Evolutionary conservation across 495 filamentous ascomycete species (phyloP).

Genomic region (Opeltia flavorubescens): DNA sequence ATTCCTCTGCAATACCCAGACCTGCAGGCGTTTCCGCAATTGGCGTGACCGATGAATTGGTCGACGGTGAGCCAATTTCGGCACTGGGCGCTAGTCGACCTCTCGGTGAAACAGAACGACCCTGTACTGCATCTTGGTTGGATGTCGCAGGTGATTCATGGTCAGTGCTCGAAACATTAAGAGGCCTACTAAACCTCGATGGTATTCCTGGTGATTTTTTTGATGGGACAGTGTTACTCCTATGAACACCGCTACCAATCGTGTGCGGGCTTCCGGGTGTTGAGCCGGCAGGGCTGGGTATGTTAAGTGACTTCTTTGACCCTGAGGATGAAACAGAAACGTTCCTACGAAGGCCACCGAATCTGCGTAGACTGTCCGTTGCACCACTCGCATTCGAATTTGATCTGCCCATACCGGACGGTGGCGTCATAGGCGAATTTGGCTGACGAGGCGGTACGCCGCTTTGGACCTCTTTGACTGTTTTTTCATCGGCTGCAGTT

Average conservation of each 20-base stretch:
- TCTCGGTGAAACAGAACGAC: slow-evolving; percentile 6
- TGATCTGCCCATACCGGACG: slow-evolving; percentile 51
- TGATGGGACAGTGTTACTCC: slow-evolving; percentile 93
- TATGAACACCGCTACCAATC: slow-evolving; percentile 51
- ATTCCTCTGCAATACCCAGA: slow-evolving; percentile 4
- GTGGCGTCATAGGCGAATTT: slow-evolving; percentile 32
- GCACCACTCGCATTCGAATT: slow-evolving; percentile 77
- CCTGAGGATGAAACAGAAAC: slow-evolving; percentile 62
- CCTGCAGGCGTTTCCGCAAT: slow-evolving; percentile 6
- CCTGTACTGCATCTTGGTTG: slow-evolving; percentile 15
- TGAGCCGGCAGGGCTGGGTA: slow-evolving; percentile 59
- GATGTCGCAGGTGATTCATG: slow-evolving; percentile 21
- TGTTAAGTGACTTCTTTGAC: slow-evolving; percentile 54
- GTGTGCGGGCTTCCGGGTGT: slow-evolving; percentile 33
- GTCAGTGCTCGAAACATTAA: slow-evolving; percentile 21
- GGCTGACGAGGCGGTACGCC: slow-evolving; percentile 39
- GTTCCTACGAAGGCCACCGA: slow-evolving; percentile 66
- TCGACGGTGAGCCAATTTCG: slow-evolving; percentile 3
- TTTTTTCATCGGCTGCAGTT: slow-evolving; percentile 76
- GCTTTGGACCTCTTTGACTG: slow-evolving; percentile 69
- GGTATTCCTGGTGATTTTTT: slow-evolving; percentile 68
- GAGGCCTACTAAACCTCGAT: slow-evolving; percentile 33
- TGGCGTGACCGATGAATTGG: slow-evolving; percentile 4
- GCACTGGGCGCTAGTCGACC: background rate
- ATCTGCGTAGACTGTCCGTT: slow-evolving; percentile 71